Evolutionary conservation across 176 grass and related monocot species (phyloP).

Genomic region (Musa schizocarpa): DNA sequence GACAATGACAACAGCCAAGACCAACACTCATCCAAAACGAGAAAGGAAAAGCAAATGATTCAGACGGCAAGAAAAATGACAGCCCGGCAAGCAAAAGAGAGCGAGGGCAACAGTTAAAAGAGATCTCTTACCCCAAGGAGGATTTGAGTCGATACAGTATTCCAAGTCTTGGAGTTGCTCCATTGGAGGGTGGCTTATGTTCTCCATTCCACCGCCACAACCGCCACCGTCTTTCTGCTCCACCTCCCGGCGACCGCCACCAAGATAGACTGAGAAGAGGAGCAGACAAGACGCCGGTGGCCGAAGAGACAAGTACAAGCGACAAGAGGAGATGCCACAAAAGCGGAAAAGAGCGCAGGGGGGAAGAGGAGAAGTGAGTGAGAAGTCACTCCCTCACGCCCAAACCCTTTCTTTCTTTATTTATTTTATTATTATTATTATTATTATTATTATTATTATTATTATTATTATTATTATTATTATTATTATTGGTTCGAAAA

Average conservation of each 20-base stretch:
- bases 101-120: neutral
- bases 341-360: neutral
- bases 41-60: conserved; percentile 7
- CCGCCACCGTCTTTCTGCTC: neutral
- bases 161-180: conserved; percentile 96
- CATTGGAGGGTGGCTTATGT: conserved; percentile 81
- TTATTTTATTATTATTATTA: neutral
- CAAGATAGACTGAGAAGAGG: neutral
- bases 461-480: neutral
- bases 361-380: too few species aligned
- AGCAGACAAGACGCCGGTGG: neutral
- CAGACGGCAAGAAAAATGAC: neutral
- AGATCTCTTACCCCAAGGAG: conserved; percentile 65
- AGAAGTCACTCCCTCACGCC: neutral
- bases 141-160: conserved; percentile 96
- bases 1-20: neutral
- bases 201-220: conserved; percentile 29
- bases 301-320: neutral
- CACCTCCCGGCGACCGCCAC: neutral
- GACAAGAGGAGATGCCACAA: neutral
- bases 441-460: neutral
- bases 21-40: neutral
- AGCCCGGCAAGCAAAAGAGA: neutral
- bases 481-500: neutral
- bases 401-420: neutral